Conservation (phyloP, 192 early-diverging fungal species). For the Allomyces macrogynus region DNA sequence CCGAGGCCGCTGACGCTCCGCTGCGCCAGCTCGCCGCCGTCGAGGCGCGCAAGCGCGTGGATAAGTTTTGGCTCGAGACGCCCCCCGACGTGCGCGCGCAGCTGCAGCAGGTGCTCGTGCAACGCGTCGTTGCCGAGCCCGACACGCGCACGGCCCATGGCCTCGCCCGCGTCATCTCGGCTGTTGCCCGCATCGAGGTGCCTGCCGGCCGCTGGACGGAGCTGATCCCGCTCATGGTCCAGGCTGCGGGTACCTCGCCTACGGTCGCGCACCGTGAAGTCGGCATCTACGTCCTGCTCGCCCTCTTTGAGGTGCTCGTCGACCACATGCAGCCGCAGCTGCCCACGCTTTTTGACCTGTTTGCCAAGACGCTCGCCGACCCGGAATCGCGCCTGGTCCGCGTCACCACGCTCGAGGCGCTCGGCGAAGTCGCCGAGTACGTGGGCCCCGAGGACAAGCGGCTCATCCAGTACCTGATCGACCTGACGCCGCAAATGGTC, state of each 20-base stretch:
- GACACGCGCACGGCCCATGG: constrained; percentile 55
- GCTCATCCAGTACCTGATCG: constrained; percentile 48
- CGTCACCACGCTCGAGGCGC: constrained; percentile 47
- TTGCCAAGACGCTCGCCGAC: constrained; percentile 51
- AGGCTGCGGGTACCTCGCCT: constrained; percentile 46
- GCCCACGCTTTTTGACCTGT: constrained; percentile 49
- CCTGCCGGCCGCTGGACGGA: constrained; percentile 56
- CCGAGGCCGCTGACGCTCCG: constrained; percentile 35
- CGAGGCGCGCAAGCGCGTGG: constrained; percentile 65
- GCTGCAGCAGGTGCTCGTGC: constrained; percentile 48
- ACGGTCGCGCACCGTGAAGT: constrained; percentile 57
- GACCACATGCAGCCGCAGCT: constrained; percentile 26
- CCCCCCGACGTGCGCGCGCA: constrained; percentile 26
- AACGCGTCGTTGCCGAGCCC: constrained; percentile 51
- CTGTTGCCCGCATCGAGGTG: constrained; percentile 62
- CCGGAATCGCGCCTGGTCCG: constrained; percentile 63
- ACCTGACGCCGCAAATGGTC: constrained; percentile 65
- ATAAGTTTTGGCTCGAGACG: constrained; percentile 54
- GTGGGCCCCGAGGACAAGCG: constrained; percentile 48
- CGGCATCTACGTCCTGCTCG: constrained; percentile 65
- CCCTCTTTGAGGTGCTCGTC: constrained; percentile 63
- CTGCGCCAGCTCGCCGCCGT: constrained; percentile 75
- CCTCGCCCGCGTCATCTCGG: constrained; percentile 72
- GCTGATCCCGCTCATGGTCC: constrained; percentile 55
- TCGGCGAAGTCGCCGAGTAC: constrained; percentile 51